Conservation (phyloP, 2,329 filamentous ascomycete genomes). For the Didymella keratinophila region DNA sequence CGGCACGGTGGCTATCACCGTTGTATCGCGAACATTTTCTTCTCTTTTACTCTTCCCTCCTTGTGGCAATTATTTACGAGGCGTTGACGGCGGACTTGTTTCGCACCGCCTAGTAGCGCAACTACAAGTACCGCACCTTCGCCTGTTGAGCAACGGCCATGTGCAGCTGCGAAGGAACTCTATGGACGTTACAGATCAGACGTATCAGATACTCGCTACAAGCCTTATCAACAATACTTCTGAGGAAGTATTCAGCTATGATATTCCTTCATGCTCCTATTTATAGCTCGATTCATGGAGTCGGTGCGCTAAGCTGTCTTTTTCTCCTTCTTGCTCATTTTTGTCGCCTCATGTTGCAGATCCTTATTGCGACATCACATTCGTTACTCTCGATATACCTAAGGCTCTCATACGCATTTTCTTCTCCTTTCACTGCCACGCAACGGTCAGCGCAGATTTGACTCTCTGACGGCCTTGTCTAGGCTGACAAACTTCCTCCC, state of each 20-base stretch:
- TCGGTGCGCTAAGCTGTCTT: not conserved
- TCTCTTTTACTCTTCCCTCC: not conserved
- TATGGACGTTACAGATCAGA: not conserved
- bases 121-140: not conserved
- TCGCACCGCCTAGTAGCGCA: not conserved
- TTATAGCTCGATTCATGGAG: not conserved
- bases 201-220: not conserved
- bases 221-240: not conserved
- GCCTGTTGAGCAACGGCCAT: not conserved
- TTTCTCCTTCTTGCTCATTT: not conserved
- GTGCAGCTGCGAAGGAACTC: too few relatives aligned
- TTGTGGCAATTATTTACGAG: not conserved
- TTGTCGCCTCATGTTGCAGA: too few relatives aligned
- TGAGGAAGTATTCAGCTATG: not conserved
- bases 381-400: too few relatives aligned
- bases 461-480: too few relatives aligned
- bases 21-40: not conserved
- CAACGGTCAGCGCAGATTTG: too few relatives aligned
- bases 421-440: too few relatives aligned
- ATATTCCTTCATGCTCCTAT: not conserved
- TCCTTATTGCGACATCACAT: too few relatives aligned
- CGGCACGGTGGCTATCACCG: not conserved
- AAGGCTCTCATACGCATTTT: too few relatives aligned
- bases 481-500: too few relatives aligned
- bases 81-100: not conserved